Evolutionary conservation across 768 basidiomycete genomes (phyloP).

Genomic region (Agrocybe pediades): DNA sequence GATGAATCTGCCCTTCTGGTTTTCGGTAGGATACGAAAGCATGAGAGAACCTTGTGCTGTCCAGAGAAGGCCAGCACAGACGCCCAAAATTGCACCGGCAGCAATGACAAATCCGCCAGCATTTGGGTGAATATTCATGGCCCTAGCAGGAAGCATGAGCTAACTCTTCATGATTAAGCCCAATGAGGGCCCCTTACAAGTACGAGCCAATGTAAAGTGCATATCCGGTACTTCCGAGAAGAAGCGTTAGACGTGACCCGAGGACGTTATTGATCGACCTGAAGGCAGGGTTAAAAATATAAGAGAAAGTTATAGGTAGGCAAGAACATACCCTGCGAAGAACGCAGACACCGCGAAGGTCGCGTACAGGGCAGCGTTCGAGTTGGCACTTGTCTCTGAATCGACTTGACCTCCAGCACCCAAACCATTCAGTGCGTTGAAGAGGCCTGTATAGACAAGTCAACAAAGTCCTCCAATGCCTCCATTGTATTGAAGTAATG

Average conservation of each 20-base stretch:
- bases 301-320: slow-evolving; percentile 38
- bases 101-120: slow-evolving; percentile 67
- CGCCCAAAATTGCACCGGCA: slow-evolving; percentile 73
- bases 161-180: too few species aligned
- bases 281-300: background rate
- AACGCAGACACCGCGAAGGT: slow-evolving; percentile 48
- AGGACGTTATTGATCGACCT: slow-evolving; percentile 82
- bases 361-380: slow-evolving; percentile 67
- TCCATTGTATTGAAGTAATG: background rate
- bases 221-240: slow-evolving; percentile 76
- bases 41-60: slow-evolving; percentile 83
- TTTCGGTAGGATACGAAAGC: slow-evolving; percentile 81
- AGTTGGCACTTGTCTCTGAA: slow-evolving; percentile 64
- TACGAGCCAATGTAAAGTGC: slow-evolving; percentile 74
- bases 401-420: slow-evolving; percentile 80
- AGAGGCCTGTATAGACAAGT: slow-evolving; percentile 48
- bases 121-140: slow-evolving; percentile 66
- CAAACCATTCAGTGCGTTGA: slow-evolving; percentile 79
- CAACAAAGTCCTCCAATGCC: background rate
- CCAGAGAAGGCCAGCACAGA: slow-evolving; percentile 76
- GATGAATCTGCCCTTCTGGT: slow-evolving; percentile 76
- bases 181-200: slow-evolving; percentile 63
- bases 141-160: slow-evolving; percentile 41
- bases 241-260: slow-evolving; percentile 73
- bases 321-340: slow-evolving; percentile 55